A percentile compares a stretch with the other conserved stretches of the same genome.
Evolutionary conservation across 1,139 yeast genomes (phyloP).

Genomic region (Blastobotrys persicus): DNA sequence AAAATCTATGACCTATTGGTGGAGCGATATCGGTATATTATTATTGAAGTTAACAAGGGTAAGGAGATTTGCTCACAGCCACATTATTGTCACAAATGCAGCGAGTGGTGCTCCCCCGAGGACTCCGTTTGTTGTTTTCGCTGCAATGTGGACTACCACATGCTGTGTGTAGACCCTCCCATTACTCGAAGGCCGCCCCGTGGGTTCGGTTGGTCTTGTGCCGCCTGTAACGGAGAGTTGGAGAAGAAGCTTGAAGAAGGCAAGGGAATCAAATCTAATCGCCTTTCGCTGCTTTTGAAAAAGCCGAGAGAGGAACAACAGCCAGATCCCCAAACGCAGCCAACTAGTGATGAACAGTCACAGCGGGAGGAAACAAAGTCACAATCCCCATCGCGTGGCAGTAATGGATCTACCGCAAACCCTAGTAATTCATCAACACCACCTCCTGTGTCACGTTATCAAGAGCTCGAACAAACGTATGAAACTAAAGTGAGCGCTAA

Average conservation of each 20-base stretch:
- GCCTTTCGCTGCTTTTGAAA: constrained; percentile 13
- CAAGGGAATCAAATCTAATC: constrained; percentile 22
- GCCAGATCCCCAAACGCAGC: constrained; percentile 10
- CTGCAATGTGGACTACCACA: constrained; percentile 69
- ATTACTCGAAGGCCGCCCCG: constrained; percentile 73
- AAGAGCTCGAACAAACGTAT: constrained; percentile 53
- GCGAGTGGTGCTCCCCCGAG: constrained; percentile 75
- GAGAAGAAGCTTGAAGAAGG: constrained; percentile 29
- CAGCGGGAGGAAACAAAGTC: not conserved
- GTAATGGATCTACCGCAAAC: not conserved
- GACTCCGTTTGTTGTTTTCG: constrained; percentile 84
- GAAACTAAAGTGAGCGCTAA: constrained; percentile 17
- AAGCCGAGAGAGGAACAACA: constrained; percentile 13
- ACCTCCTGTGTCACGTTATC: constrained; percentile 52
- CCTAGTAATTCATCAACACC: constrained; percentile 12
- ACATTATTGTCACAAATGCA: constrained; percentile 70
- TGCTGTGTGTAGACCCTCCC: constrained; percentile 87
- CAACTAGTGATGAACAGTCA: constrained; percentile 15
- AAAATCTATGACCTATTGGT: constrained; percentile 61
- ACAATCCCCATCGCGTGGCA: not conserved
- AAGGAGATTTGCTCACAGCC: constrained; percentile 64
- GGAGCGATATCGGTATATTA: constrained; percentile 69
- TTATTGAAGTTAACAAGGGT: constrained; percentile 69
- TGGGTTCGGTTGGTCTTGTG: constrained; percentile 95
- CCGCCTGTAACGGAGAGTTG: constrained; percentile 52